Conservation (phyloP, 1,139 yeast species). For the Fermentozyma sake region DNA sequence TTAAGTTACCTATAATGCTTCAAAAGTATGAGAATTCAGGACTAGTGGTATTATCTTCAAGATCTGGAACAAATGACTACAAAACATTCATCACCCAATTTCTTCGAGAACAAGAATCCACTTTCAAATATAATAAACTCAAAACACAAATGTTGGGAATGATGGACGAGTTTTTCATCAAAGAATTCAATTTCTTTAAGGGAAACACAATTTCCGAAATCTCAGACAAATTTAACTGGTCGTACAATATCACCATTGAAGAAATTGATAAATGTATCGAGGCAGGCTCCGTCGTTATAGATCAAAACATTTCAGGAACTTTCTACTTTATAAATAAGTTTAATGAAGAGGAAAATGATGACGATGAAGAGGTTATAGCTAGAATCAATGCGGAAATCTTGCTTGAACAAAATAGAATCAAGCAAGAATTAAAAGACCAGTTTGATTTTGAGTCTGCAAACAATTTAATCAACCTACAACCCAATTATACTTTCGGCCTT, state of each 20-base stretch:
- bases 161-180: conserved; percentile 21
- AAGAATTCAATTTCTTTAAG: conserved; percentile 21
- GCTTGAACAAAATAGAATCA: conserved; percentile 18
- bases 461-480: conserved; percentile 17
- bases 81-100: conserved; percentile 22
- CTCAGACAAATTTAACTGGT: conserved; percentile 49
- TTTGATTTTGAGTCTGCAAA: conserved; percentile 10
- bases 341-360: conserved; percentile 5
- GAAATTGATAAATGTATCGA: conserved; percentile 60
- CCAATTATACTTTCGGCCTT: conserved; percentile 14
- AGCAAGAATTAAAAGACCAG: conserved; percentile 11
- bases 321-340: conserved; percentile 37
- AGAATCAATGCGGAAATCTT: conserved; percentile 14
- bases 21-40: conserved; percentile 34
- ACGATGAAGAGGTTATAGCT: conserved; percentile 10
- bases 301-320: conserved; percentile 60
- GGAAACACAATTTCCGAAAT: conserved; percentile 39
- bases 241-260: conserved; percentile 63
- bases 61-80: conserved; percentile 16
- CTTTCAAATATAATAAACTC: conserved; percentile 23
- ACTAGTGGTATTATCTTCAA: conserved; percentile 28
- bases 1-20: conserved; percentile 31
- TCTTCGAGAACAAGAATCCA: conserved; percentile 20
- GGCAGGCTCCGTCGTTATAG: conserved; percentile 57
- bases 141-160: conserved; percentile 17